Base-by-base conservation (phyloP, 306 rosid species). In the Rosa rugosa region DNA sequence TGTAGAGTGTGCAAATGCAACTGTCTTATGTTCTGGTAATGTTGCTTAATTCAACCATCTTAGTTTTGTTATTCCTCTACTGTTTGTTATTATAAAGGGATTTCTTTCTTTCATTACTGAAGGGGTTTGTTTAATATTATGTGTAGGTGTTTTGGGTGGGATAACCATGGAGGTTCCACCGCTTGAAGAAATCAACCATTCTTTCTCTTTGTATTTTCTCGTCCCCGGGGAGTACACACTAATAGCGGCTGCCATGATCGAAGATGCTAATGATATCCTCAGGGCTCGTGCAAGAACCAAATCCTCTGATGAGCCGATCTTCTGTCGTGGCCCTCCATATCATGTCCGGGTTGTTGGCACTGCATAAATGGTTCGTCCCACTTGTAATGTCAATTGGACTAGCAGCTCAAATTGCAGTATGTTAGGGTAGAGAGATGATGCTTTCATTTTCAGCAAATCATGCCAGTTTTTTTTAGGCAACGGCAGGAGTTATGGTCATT, bases 291-390 rank as follows among this genome's bases (percentile, higher is more conserved):
- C 97, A 0, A 90, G 86, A 80, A 80, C 99, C 38, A 77, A 79
- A 46, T 90, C 90, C 9, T 84, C 94, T 0, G 91, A 89, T 8
- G 99, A 90, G 84, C 94, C 98, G 2, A 95, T 95, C 57, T 89
- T 95, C 91, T 93, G 98, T 53, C 90, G 96, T 0, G 99, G 99
- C 54, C 98, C 98, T 25, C 98, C 98, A 4, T 95, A 90, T 84
- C 97, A 90, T 56, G 89, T 91, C 53, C 87, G 85, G n/a, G 91
- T 90, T 72, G 84, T 80, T 53, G 98, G 97, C 20, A 88, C 88
- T 73, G 83, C 87, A 1, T 93, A 82, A 56, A 83, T 17, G 41
- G 44, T 66, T 45, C 42, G n/a, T 23, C 11, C 68, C 22, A 31
- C 31, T 31, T 27, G 40, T 17, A 10, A 31, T 34, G 54, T 44